Base-by-base conservation (phyloP, 495 filamentous ascomycete species). In the Letharia lupina region DNA sequence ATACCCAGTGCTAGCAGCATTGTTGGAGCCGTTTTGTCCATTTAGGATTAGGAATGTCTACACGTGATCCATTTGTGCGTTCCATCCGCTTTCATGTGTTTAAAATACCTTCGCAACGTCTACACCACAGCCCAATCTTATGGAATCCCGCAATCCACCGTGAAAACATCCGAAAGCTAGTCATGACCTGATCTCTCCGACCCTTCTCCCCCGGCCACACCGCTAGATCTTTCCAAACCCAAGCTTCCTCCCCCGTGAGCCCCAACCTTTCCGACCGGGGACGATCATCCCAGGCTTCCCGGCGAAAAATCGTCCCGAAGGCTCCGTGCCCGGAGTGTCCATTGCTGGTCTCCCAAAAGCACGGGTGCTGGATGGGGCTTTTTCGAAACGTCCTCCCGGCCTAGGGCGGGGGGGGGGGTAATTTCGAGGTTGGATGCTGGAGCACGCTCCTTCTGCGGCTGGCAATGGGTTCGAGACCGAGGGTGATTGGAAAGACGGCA, bases 1-100 rank as follows among this genome's bases (percentile, higher is more conserved):
- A 57, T 57, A 57, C 54, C 54, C 54, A 4, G 33, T 57, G 16
- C 33, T 23, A 23, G 54, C 54, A 37, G 54, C 54, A 57, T 57
- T 57, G 33, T 20, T 35, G 13, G 54, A 57, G 54, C 33, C 54
- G 54, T 57, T 37, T 12, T 57, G 54, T 57, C 54, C 33, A 2
- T 8, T 6, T 20, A 31, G 48, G 12, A 28, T 4, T 10, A 28
- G 4, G 45, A 9, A 45, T 45, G 8, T 18, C 20, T 48, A n/a
- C 7, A n/a, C 8, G 5, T 48, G 45, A 48, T 48, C 20, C 45
- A 6, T n/a, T 2, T 9, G 28, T 28, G 47, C 45, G 18, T 48
- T n/a, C 6, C 47, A 50, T 18, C 42, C 42, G 42, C 42, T 44
- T 44, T 18, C 42, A 44, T 44, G 0, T 44, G 13, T 44, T 44